Conservation (phyloP, 352 stramenopile species). For the Pelagophyceae sp. region DNA sequence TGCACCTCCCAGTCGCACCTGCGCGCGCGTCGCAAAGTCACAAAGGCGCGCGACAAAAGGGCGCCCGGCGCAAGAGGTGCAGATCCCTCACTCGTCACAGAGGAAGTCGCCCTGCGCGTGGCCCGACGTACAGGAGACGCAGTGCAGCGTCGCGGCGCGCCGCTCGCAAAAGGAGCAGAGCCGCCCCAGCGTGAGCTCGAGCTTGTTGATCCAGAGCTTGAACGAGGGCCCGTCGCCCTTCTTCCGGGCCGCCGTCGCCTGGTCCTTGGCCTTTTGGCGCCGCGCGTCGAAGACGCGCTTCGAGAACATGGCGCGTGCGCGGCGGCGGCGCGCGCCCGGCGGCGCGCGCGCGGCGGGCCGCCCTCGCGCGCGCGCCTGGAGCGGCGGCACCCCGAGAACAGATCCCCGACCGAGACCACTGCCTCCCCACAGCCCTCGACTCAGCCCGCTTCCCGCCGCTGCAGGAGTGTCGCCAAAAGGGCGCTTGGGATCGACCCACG, state of each 20-base stretch:
- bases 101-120: constrained; percentile 20
- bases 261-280: neutral
- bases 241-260: neutral
- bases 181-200: neutral
- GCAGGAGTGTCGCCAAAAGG: too few relatives aligned
- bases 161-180: constrained; percentile 5
- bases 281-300: constrained; percentile 8
- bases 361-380: too few relatives aligned
- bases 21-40: too few relatives aligned
- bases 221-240: neutral
- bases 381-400: too few relatives aligned
- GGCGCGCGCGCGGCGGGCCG: too few relatives aligned
- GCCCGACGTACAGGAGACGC: neutral
- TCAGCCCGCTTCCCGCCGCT: too few relatives aligned
- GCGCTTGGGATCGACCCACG: too few relatives aligned
- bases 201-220: neutral
- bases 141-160: neutral
- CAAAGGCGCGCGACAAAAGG: too few relatives aligned
- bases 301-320: constrained; percentile 12
- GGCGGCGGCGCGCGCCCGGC: too few relatives aligned
- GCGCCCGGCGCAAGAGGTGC: too few relatives aligned
- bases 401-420: too few relatives aligned
- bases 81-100: constrained; percentile 16
- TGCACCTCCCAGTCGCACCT: constrained; percentile 25
- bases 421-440: too few relatives aligned